Evolutionary conservation across 2,329 filamentous ascomycete species (phyloP), one percentile per base, ranked within the genome.

Genomic region (Exserohilum rostratum): DNA sequence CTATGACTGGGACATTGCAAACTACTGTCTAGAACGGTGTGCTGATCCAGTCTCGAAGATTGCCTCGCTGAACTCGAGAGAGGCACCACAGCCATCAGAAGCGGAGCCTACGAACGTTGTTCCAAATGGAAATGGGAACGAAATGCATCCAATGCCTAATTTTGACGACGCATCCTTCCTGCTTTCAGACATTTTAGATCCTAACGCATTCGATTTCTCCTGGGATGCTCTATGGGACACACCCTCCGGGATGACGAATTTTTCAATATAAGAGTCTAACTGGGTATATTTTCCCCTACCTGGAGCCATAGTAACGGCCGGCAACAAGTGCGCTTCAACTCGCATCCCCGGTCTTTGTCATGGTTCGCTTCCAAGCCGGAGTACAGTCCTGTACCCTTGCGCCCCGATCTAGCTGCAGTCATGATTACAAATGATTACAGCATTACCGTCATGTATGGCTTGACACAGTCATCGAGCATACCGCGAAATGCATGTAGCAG

Each of bases 1-100:
- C 46, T 79, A 82, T 61, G 78, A 81, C 45, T 85, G 82, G 82
- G 82, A 85, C 57, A 76, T 84, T 7, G 82, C 82, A 6, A 79
- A 81, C 44, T 83, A 83, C 68, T 83, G 80, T 39, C 68, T 84
- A 3, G 80, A 84, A 37, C 57, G 74, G 17, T 77, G 74, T 46
- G 65, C 69, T 3, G 73, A 74, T 53, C 65, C 74, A 0, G 73
- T 78, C 13, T 61, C 65, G 6, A 72, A 68, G 47, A 72, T 78
- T n/a, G 71, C 70, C 6, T 65, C 66, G 10, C 47, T 72, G 6
- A 69, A 68, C 35, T 57, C 59, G 9, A 55, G 62, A n/a, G 59
- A 66, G 38, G 29, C 47, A 29, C 62, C 63, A 2, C 62, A 60
- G 27, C 59, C 58, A 12, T 57, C 61, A 15, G 66, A 66, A 22